Evolutionary conservation across 768 basidiomycete species (phyloP), one percentile per base, ranked within the genome.

Genomic region (Russula abietina): DNA sequence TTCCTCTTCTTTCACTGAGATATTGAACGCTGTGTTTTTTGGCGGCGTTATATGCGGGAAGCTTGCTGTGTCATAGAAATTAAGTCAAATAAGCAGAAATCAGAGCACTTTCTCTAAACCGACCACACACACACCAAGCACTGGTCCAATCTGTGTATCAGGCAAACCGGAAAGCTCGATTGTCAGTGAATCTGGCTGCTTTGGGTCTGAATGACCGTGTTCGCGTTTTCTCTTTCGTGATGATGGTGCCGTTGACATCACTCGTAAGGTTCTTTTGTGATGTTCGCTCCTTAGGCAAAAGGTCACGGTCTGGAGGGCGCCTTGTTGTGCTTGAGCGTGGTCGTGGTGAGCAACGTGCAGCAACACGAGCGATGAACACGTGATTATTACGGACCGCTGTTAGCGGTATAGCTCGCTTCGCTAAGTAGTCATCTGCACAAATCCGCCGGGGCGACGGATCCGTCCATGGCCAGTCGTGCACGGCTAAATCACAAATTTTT

Each of bases 31-130:
- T 3, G 83, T 90, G 17, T 78, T 75, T 59, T 76, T 67, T 3
- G 87, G 80, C 17, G 87, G 79, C 51, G 81, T 75, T 30, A 89
- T 69, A 6, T 83, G 82, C 46, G 90, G 90, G 72, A 88, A 91
- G 67, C 78, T 81, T 32, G 77, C 86, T 87, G 67, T 41, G 52
- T 52, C 48, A 57, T n/a, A 39, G 30, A 12, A 49, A 50, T 26
- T 24, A 30, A 41, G 45, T 45, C n/a, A 55, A 22, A 55, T 22
- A 50, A 46, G 43, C 26, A 26, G 59, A 38, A 51, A 36, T 22
- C 6, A 0, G 60, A 11, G 12, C 33, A 17, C 12, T 11, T 16
- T 58, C 46, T 22, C 17, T 22, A 33, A 26, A 16, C 50, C 8
- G 17, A 16, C 28, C 17, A 24, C 61, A 73, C 61, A 73, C 78